A percentile compares a stretch with the other conserved stretches of the same genome.
These are phyloP conservation scores for Torulaspora gathmanii DNA, from an alignment of 805 yeast genomes.

Conservation along the genomic window DNA sequence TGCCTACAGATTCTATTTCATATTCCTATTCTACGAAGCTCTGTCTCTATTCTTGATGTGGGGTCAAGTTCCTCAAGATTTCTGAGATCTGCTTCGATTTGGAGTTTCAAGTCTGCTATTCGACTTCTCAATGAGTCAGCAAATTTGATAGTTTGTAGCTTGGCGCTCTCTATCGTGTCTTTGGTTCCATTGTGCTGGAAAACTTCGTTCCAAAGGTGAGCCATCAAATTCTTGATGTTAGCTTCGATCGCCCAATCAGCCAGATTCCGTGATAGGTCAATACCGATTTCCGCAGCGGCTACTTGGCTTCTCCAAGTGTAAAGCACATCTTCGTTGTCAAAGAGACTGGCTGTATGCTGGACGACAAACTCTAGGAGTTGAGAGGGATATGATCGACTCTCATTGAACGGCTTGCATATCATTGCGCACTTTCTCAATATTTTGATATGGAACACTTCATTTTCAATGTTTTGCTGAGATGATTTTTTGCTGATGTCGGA, in stretches of 20 bases:
- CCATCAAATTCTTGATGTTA: conserved; percentile 9
- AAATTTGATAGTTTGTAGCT: conserved; percentile 45
- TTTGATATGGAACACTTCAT: conserved; percentile 46
- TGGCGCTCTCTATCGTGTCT: conserved; percentile 54
- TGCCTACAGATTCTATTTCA: neutral
- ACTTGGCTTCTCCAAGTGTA: conserved; percentile 61
- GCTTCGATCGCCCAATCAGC: neutral
- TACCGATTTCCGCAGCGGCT: conserved; percentile 42
- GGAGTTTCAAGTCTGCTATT: conserved; percentile 10
- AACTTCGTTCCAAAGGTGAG: conserved; percentile 25
- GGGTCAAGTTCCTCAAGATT: conserved; percentile 36
- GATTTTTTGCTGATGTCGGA: conserved; percentile 38
- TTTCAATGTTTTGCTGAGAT: conserved; percentile 40
- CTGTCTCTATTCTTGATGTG: conserved; percentile 45
- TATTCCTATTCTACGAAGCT: conserved; percentile 28
- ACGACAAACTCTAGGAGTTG: conserved; percentile 33
- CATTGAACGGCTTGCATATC: conserved; percentile 28
- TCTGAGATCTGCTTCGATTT: conserved; percentile 26
- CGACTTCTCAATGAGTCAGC: conserved; percentile 29
- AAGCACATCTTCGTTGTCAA: conserved; percentile 26
- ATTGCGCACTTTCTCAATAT: conserved; percentile 38
- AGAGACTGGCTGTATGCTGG: conserved; percentile 27
- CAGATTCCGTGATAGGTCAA: conserved; percentile 17
- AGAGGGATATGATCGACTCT: conserved; percentile 18
- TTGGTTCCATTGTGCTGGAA: conserved; percentile 34